Evolutionary conservation across 1,284 basidiomycete species (phyloP), one percentile per base, ranked within the genome.

Genomic region (Fomitopsis betulina): DNA sequence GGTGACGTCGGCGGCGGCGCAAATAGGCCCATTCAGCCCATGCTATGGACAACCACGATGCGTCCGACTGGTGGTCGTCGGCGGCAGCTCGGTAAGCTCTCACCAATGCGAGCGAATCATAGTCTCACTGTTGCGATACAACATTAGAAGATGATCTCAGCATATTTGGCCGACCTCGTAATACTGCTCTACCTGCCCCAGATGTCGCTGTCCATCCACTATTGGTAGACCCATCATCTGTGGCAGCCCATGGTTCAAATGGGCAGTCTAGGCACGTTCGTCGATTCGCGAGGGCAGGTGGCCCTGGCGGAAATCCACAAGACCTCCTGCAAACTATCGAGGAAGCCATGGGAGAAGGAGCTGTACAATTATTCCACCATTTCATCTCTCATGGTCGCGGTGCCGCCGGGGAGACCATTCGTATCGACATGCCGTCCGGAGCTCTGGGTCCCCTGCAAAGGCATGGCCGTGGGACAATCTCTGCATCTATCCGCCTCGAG

Each of bases 131-230:
- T 55, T 15, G 25, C 45, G 13, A 13, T 10, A 7, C 21, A 23
- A 9, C 43, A 25, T 33, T 66, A 58, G 80, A 83, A 42, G 84
- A 86, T 43, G 80, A 81, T 59, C 61, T 81, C 23, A 82, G 84
- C 47, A 75, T 88, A 33, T 88, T 90, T 64, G 87, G 87, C 33
- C 78, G 86, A 55, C 68, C 79, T 40, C 78, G 87, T 62, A 80
- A 78, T 62, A 69, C 71, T 3, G 73, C 77, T 39, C 68, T 77
- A 6, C 75, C 81, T 15, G 78, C 79, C 17, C 76, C 81, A 27
- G 89, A 92, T 65, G 77, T 83, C 42, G 85, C 86, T 13, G 87
- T 87, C 0, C 95, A 97, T 70, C 94, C 94, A 3, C 77, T 97
- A 10, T 81, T 97, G 12, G 69, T 91, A 35, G 91, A 96, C 63